These are phyloP conservation scores for Saturnispora mendoncae DNA, from an alignment of 805 yeast species.

Conservation along the genomic window DNA sequence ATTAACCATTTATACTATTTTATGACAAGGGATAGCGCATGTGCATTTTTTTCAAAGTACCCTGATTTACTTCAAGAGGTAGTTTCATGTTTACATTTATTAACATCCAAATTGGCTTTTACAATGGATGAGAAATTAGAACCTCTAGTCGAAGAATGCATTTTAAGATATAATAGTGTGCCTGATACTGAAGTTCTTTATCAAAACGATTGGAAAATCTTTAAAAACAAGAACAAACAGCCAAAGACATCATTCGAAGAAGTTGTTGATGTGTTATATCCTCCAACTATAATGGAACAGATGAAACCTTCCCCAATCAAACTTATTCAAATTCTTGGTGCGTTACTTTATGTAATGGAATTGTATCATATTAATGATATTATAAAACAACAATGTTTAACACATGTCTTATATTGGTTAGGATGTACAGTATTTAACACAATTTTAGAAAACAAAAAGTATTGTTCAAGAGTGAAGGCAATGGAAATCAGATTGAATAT, in stretches of 20 bases:
- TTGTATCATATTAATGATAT: slow-evolving; percentile 73
- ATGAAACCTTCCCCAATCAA: slow-evolving; percentile 85
- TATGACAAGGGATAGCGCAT: slow-evolving; percentile 52
- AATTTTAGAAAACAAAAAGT: slow-evolving; percentile 56
- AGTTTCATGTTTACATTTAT: slow-evolving; percentile 44
- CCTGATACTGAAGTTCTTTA: slow-evolving; percentile 75
- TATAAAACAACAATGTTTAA: slow-evolving; percentile 66
- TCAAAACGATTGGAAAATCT: slow-evolving; percentile 56
- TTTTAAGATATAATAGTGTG: slow-evolving; percentile 69
- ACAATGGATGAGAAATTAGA: slow-evolving; percentile 56
- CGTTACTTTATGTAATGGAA: slow-evolving; percentile 75
- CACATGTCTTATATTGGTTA: slow-evolving; percentile 72
- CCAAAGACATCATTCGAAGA: slow-evolving; percentile 50
- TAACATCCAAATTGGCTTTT: slow-evolving; percentile 56
- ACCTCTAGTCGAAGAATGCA: slow-evolving; percentile 51
- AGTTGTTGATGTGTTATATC: slow-evolving; percentile 65
- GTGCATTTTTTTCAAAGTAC: slow-evolving; percentile 40
- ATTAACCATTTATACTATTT: slow-evolving; percentile 71
- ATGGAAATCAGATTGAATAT: slow-evolving; percentile 83
- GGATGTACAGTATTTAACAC: slow-evolving; percentile 66
- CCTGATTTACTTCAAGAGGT: slow-evolving; percentile 56
- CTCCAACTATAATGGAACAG: slow-evolving; percentile 74
- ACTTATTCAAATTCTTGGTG: slow-evolving; percentile 79
- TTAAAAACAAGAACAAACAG: slow-evolving; percentile 34
- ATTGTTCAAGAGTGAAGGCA: slow-evolving; percentile 73